Evolutionary conservation across 2,329 filamentous ascomycete species (phyloP).

Genomic region (Fusarium proliferatum): DNA sequence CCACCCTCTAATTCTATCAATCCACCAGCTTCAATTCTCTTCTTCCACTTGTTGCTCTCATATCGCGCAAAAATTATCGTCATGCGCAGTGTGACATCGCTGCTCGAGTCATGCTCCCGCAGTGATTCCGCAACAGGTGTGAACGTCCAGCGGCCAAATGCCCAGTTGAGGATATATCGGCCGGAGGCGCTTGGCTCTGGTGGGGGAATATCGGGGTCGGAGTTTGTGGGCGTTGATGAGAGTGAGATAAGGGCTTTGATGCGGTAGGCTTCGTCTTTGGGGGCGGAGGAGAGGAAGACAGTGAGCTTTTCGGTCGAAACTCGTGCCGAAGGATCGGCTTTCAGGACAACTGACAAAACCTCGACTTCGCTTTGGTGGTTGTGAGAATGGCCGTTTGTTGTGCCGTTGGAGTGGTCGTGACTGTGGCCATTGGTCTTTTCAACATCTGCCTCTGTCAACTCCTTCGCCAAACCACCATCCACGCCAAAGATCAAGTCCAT

Average conservation of each 20-base stretch:
- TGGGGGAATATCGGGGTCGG: constrained; percentile 59
- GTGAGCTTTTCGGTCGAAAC: constrained; percentile 72
- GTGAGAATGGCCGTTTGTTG: constrained; percentile 58
- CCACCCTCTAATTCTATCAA: constrained; percentile 62
- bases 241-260: constrained; percentile 80
- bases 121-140: constrained; percentile 64
- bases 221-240: constrained; percentile 59
- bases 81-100: constrained; percentile 71
- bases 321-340: constrained; percentile 52
- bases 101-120: constrained; percentile 65
- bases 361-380: constrained; percentile 87
- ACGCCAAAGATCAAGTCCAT: constrained; percentile 87
- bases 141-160: constrained; percentile 95
- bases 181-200: constrained; percentile 47
- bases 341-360: constrained; percentile 83
- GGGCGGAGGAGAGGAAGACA: constrained; percentile 75
- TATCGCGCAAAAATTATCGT: constrained; percentile 80
- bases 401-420: constrained; percentile 47
- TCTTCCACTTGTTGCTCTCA: constrained; percentile 82
- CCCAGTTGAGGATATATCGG: constrained; percentile 96
- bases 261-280: constrained; percentile 94
- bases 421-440: constrained; percentile 50
- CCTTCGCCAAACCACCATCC: constrained; percentile 79
- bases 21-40: constrained; percentile 71
- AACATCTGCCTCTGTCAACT: constrained; percentile 57